phyloP scores from a whole-genome alignment of 768 basidiomycete genomes.

The Thelephora aurantiotincta region DNA sequence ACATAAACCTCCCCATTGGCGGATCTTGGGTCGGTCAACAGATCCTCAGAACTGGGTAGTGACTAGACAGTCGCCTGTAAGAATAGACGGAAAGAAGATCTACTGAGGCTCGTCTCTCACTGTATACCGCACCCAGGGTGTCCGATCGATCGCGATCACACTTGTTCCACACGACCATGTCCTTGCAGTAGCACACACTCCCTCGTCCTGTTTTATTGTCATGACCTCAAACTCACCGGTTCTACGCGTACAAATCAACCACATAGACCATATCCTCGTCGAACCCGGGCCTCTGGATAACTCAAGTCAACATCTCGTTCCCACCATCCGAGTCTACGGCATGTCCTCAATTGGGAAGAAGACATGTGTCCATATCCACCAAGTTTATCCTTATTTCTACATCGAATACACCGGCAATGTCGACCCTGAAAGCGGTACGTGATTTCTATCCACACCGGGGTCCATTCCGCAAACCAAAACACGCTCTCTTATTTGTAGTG shows the following conservation, averaged over 20 bases:
- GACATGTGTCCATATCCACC: constrained; percentile 83
- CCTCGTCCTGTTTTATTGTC: neutral
- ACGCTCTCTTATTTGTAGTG: constrained; percentile 29
- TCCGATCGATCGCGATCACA: neutral
- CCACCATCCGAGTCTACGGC: constrained; percentile 80
- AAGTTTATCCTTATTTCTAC: constrained; percentile 89
- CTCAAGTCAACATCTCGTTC: constrained; percentile 43
- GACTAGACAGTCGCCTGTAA: too few relatives aligned
- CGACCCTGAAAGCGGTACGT: constrained; percentile 47
- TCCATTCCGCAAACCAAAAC: neutral
- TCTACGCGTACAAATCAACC: constrained; percentile 30
- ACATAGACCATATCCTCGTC: constrained; percentile 51
- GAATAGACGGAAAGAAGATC: too few relatives aligned
- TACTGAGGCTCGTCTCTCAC: too few relatives aligned
- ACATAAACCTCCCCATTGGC: constrained; percentile 44
- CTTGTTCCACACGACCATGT: constrained; percentile 3
- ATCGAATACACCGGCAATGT: constrained; percentile 67
- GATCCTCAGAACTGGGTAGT: constrained; percentile 27
- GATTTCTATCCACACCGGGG: neutral
- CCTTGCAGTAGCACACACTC: neutral
- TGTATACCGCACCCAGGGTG: too few relatives aligned
- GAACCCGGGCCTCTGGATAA: constrained; percentile 54
- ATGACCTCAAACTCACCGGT: constrained; percentile 10
- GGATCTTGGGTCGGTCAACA: constrained; percentile 71
- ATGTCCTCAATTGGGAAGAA: constrained; percentile 61